Evolutionary conservation across 1,284 basidiomycete species (phyloP).

Genomic region (Apiotrichum brassicae): DNA sequence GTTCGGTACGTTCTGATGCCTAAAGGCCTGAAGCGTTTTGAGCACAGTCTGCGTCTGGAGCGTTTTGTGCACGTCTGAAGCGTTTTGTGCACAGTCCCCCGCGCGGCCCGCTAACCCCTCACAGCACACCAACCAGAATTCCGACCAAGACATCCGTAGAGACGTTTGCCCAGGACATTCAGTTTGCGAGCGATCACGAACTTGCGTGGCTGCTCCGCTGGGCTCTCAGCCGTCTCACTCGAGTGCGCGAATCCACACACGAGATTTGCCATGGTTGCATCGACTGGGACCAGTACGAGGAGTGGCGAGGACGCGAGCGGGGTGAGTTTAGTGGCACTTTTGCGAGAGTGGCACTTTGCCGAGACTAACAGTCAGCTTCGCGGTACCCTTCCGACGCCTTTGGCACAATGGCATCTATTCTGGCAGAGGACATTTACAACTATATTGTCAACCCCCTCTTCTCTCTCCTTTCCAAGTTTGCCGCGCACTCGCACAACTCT

Average conservation of each 20-base stretch:
- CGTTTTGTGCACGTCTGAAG: not conserved
- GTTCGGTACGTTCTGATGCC: slow-evolving; percentile 32
- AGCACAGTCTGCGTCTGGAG: not conserved
- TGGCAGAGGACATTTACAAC: slow-evolving; percentile 52
- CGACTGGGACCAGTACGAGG: slow-evolving; percentile 68
- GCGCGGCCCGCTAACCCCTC: slow-evolving; percentile 30
- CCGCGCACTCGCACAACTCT: slow-evolving; percentile 69
- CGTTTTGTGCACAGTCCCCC: not conserved
- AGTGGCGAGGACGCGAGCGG: slow-evolving; percentile 69
- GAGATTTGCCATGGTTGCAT: slow-evolving; percentile 64
- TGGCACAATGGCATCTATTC: slow-evolving; percentile 50
- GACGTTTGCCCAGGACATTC: slow-evolving; percentile 66
- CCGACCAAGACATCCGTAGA: slow-evolving; percentile 24
- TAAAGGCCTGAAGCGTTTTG: not conserved
- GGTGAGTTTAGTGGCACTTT: slow-evolving; percentile 50
- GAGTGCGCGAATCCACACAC: slow-evolving; percentile 48
- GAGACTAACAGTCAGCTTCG: slow-evolving; percentile 51
- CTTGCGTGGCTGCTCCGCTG: slow-evolving; percentile 79
- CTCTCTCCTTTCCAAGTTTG: slow-evolving; percentile 66
- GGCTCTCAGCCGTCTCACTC: slow-evolving; percentile 70
- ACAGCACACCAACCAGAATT: slow-evolving; percentile 50
- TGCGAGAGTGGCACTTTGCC: not conserved
- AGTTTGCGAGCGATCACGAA: slow-evolving; percentile 74
- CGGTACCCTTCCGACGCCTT: slow-evolving; percentile 67
- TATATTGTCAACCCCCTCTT: slow-evolving; percentile 62